These are phyloP conservation scores for Alternaria longipes DNA, from an alignment of 2,329 filamentous ascomycete genomes.

Conservation along the genomic window DNA sequence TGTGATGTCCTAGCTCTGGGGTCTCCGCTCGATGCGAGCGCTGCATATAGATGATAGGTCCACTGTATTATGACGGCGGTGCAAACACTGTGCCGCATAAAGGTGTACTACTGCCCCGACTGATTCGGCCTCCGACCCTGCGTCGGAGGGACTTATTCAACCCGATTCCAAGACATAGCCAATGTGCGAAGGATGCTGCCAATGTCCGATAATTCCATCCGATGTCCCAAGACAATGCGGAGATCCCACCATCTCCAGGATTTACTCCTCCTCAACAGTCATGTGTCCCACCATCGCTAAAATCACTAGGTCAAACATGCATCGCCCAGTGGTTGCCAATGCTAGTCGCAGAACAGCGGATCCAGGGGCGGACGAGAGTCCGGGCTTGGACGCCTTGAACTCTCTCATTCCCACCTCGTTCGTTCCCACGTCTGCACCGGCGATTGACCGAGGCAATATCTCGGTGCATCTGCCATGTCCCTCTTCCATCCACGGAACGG, in stretches of 20 bases:
- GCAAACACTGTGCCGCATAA: conserved; percentile 5
- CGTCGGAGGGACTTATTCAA: conserved; percentile 5
- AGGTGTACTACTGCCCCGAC: not conserved
- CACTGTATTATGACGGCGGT: not conserved
- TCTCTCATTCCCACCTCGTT: not conserved
- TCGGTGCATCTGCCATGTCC: not conserved
- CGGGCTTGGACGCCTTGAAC: not conserved
- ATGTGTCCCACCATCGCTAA: conserved; percentile 17
- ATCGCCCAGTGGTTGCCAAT: not conserved
- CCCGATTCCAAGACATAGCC: conserved; percentile 6
- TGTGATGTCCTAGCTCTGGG: conserved; percentile 3
- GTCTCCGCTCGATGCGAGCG: conserved; percentile 4
- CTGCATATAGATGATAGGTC: not conserved
- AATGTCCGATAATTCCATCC: conserved; percentile 13
- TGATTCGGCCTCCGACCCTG: conserved; percentile 2
- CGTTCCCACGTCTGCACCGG: not conserved
- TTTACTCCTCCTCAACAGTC: conserved; percentile 9
- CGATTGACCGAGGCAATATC: not conserved
- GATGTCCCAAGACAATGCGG: conserved; percentile 6
- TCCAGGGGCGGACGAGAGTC: not conserved
- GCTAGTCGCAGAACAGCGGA: conserved; percentile 5
- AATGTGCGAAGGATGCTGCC: conserved; percentile 8
- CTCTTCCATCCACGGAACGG: not conserved
- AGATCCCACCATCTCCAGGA: conserved; percentile 13
- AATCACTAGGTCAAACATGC: not conserved